These are phyloP conservation scores for Acacia concinna DNA, from an alignment of 331 rosid genomes.

Conservation along the genomic window DNA sequence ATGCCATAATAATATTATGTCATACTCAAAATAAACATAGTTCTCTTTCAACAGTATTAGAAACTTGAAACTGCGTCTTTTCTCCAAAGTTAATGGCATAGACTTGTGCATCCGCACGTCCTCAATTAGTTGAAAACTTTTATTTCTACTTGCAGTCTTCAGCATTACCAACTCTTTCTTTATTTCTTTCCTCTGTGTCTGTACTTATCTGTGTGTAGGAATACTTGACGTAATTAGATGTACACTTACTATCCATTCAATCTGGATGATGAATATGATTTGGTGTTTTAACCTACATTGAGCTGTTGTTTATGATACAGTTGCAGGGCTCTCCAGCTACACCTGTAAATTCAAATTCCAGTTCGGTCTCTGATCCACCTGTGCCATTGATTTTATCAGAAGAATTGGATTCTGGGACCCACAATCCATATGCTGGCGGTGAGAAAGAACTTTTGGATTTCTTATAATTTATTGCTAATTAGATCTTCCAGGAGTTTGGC, in stretches of 20 bases:
- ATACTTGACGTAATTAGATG: constrained; percentile 16
- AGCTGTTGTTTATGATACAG: constrained; percentile 45
- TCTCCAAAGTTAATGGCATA: neutral
- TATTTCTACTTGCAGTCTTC: constrained; percentile 1
- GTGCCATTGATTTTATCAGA: constrained; percentile 64
- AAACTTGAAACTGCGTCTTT: neutral
- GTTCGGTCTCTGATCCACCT: constrained; percentile 63
- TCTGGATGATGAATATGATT: constrained; percentile 16
- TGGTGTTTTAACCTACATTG: constrained; percentile 23
- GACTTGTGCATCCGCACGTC: neutral
- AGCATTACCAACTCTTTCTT: neutral
- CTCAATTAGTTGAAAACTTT: constrained; percentile 1
- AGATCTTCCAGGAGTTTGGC: neutral
- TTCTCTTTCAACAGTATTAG: neutral
- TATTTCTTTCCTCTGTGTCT: neutral
- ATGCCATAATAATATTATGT: neutral
- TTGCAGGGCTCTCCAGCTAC: constrained; percentile 74
- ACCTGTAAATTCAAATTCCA: constrained; percentile 72
- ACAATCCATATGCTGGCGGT: constrained; percentile 46
- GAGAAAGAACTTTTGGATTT: constrained; percentile 49
- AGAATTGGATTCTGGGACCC: constrained; percentile 72
- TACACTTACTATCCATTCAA: constrained; percentile 9
- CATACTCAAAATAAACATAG: neutral
- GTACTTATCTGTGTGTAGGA: neutral
- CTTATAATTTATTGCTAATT: constrained; percentile 22